Percentiles rank a stretch among this genome's conserved stretches.
Conservation (phyloP, 352 stramenopile genomes). For the Pythium brassicae region DNA sequence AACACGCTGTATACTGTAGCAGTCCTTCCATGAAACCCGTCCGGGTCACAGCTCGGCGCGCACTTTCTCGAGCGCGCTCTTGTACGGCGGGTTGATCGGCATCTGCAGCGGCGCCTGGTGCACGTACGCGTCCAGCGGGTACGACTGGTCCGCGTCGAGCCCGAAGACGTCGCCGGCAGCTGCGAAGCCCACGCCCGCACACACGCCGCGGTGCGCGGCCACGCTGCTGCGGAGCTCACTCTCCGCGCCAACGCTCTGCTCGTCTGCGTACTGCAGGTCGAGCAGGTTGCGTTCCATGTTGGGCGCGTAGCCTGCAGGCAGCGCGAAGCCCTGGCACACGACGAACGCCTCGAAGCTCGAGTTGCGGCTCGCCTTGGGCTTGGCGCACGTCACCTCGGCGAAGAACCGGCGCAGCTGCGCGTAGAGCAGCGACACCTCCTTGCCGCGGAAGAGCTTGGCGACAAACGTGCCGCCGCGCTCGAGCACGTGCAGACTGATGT, state of each 20-base stretch:
- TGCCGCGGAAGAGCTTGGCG: slow-evolving; percentile 83
- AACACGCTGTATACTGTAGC: too few species aligned
- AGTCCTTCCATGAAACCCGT: too few species aligned
- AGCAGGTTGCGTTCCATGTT: slow-evolving; percentile 72
- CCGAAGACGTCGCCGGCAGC: slow-evolving; percentile 75
- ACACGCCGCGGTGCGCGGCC: slow-evolving; percentile 37
- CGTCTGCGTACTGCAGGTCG: slow-evolving; percentile 57
- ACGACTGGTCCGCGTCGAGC: slow-evolving; percentile 81
- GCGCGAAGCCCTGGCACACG: slow-evolving; percentile 60
- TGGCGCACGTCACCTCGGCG: slow-evolving; percentile 64
- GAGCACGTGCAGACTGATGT: slow-evolving; percentile 77
- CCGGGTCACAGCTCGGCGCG: slow-evolving; percentile 11
- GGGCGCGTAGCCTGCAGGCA: slow-evolving; percentile 43
- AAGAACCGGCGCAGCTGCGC: slow-evolving; percentile 73
- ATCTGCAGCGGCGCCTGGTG: slow-evolving; percentile 79
- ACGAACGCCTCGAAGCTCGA: slow-evolving; percentile 84
- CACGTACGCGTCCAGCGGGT: slow-evolving; percentile 67
- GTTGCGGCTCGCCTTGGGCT: slow-evolving; percentile 83
- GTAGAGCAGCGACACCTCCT: slow-evolving; percentile 72
- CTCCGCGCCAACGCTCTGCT: slow-evolving; percentile 23
- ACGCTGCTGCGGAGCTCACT: slow-evolving; percentile 22
- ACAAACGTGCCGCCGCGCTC: slow-evolving; percentile 74
- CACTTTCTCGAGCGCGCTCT: slow-evolving; percentile 61
- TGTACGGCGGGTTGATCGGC: slow-evolving; percentile 86
- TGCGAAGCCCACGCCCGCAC: slow-evolving; percentile 60